phyloP scores from a whole-genome alignment of 345 rosid species.

The Corchorus capsularis region DNA sequence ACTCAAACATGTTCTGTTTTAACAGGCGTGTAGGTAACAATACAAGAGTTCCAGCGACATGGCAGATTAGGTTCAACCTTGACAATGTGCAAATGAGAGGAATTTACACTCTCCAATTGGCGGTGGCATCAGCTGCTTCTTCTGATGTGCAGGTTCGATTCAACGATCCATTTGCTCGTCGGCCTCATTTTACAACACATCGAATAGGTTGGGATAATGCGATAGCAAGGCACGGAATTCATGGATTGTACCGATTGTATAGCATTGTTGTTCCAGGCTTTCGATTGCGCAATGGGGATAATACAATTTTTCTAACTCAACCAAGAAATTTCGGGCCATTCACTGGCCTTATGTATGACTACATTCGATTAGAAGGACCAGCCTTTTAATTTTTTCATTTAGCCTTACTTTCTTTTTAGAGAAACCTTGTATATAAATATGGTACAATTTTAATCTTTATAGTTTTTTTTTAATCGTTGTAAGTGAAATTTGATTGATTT shows the following conservation, averaged over 20 bases:
- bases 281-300: slow-evolving; percentile 43
- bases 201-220: slow-evolving; percentile 73
- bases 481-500: not conserved
- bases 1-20: not conserved
- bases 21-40: slow-evolving; percentile 44
- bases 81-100: slow-evolving; percentile 29
- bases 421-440: too few relatives aligned
- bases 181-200: slow-evolving; percentile 46
- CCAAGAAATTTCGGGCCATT: slow-evolving; percentile 42
- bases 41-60: slow-evolving; percentile 51
- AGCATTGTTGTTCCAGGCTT: slow-evolving; percentile 46
- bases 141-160: slow-evolving; percentile 58
- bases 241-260: slow-evolving; percentile 71
- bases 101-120: slow-evolving; percentile 62
- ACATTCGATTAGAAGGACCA: slow-evolving; percentile 79
- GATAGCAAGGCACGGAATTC: slow-evolving; percentile 86
- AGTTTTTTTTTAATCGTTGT: not conserved
- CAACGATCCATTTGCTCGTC: slow-evolving; percentile 32
- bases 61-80: slow-evolving; percentile 61
- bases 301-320: slow-evolving; percentile 65
- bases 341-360: slow-evolving; percentile 80
- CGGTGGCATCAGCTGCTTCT: slow-evolving; percentile 64
- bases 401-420: too few relatives aligned
- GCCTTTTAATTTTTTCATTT: not conserved
- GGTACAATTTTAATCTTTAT: not conserved